Base-by-base conservation (phyloP, 2,329 filamentous ascomycete genomes). In the Pseudopyrenochaeta lycopersici region DNA sequence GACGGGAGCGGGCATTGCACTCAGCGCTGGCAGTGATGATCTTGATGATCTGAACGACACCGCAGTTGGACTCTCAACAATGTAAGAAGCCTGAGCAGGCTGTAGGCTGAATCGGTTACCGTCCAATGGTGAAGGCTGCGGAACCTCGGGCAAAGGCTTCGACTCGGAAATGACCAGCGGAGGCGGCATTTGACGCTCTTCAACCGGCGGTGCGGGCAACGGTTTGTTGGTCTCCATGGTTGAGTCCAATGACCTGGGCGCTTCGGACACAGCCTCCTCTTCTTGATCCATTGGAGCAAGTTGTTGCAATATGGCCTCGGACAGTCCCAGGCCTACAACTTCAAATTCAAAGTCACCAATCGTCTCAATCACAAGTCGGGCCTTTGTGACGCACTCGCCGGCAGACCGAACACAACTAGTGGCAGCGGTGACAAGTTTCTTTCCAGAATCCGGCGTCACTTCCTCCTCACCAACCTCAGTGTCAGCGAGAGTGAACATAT, bases 321-420 rank as follows among this genome's bases (percentile, higher is more conserved):
- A 68, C 9, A 90, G 60, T 68, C 76, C 58, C 33, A 77, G 59
- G 68, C 76, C 58, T 15, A 77, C 78, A 2, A 53, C 54, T 40
- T 67, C 86, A 62, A 93, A 87, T 74, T 97, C 92, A 62, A 97
- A 96, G 74, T 97, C 93, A 17, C 93, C 92, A 59, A 95, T 92
- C 56, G 90, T 85, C 76, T 97, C 92, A 52, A 99, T 89, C 39
- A 96, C 87, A 71, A 86, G 84, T 67, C 92, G 92, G 10, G 93
- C 90, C 77, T 93, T 94, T 6, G 90, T 88, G 17, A 97, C 90
- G 74, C 94, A 97, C 64, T 97, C 92, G 35, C 94, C 94, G 39
- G 93, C 92, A 18, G 91, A 90, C 63, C 92, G 89, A 21, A 99
- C 93, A 71, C 93, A 97, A 54, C 86, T 88, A 6, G 92, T 97